Evolutionary conservation across 2,329 filamentous ascomycete genomes (phyloP), one percentile per base, ranked within the genome.

Genomic region (Diaporthe velutina): DNA sequence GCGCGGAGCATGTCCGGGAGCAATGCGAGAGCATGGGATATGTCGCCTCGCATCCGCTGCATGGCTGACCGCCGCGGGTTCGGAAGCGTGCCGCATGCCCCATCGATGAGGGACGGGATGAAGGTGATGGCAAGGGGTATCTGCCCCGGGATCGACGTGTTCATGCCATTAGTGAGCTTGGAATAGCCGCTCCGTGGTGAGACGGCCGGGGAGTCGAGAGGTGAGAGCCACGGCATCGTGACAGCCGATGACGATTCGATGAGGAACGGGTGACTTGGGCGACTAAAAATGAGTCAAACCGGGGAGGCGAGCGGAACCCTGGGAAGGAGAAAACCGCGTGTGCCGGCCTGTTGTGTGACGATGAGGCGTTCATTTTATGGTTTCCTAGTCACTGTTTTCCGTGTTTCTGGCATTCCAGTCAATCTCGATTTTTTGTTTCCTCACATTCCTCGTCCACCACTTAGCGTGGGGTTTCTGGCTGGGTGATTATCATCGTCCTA

Each of bases 81-180:
- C 1, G 82, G 81, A 12, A 79, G 77, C 1, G 82, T 84, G 17
- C 83, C 82, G 70, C 80, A 82, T 0, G 82, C 80, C 3, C 81
- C 80, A 68, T 84, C 83, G 73, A 82, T 81, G 9, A 84, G 78
- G 0, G 83, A 80, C 22, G 83, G 82, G 66, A 84, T 80, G 76
- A 82, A 84, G 0, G 80, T 82, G 28, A 83, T 75, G 4, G 78
- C 73, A 15, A 75, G 75, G 30, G 73, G 52, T 52, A 45, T 17
- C 12, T 60, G n/a, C 48, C 30, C 22, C 8, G 19, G 28, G 4
- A n/a, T 45, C 28, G 52, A 54, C 9, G 4, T 28, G 25, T 22
- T 40, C 22, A 25, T 38, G 38, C 66, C 72, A 57, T 64, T 58
- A 30, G 30, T 42, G 38, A 68, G 22, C 17, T 54, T 74, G 13